Evolutionary conservation across 805 yeast species (phyloP).

Genomic region (Myxozyma lipomycoides): DNA sequence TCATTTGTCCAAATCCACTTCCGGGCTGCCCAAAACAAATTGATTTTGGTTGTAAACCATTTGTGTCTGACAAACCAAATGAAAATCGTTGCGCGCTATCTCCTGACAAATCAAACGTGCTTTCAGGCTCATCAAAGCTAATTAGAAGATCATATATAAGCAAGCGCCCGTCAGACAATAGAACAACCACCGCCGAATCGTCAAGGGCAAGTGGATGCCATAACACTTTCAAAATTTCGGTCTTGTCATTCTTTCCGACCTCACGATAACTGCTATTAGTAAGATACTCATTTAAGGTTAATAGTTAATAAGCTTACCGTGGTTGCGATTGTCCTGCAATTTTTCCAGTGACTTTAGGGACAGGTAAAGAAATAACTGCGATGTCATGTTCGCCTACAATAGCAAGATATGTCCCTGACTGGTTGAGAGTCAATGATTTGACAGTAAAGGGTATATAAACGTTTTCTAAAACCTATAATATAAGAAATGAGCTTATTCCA

Average conservation of each 20-base stretch:
- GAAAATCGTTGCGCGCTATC: conserved; percentile 5
- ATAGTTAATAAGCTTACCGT: conserved; percentile 3
- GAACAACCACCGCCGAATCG: conserved; percentile 19
- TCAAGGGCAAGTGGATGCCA: conserved; percentile 28
- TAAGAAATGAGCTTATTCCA: background rate
- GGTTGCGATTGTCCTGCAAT: conserved; percentile 9
- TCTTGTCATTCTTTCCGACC: conserved; percentile 5
- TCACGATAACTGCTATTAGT: conserved; percentile 1
- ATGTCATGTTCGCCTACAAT: conserved; percentile 23
- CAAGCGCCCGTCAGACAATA: conserved; percentile 11
- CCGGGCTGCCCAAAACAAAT: conserved; percentile 45
- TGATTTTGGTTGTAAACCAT: conserved; percentile 37
- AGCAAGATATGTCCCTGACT: conserved; percentile 23
- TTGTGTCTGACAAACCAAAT: conserved; percentile 14
- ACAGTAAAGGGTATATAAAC: conserved; percentile 16
- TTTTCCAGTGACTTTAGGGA: conserved; percentile 14
- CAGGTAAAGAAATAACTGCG: conserved; percentile 14
- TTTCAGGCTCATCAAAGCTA: conserved; percentile 34
- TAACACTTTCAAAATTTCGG: conserved; percentile 12
- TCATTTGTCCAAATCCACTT: conserved; percentile 44
- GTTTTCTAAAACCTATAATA: conserved; percentile 13
- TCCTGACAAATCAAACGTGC: conserved; percentile 12
- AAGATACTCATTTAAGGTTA: background rate
- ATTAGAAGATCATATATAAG: conserved; percentile 37
- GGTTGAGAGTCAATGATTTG: conserved; percentile 18